These are phyloP conservation scores for Neurospora sp. DNA, from an alignment of 2,329 filamentous ascomycete genomes.

Conservation along the genomic window DNA sequence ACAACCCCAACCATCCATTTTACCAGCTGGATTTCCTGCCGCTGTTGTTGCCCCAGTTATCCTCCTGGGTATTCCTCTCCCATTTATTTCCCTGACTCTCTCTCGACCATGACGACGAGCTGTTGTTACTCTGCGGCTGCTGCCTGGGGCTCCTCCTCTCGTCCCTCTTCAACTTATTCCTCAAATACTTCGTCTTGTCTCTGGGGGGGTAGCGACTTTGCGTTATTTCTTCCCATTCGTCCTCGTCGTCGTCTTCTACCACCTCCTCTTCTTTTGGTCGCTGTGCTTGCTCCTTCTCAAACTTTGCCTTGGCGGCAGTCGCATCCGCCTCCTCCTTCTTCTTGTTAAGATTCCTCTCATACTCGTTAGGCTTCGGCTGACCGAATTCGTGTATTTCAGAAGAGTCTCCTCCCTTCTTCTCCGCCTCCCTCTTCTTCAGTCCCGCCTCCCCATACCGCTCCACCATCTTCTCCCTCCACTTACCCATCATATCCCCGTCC, in stretches of 20 bases:
- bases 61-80: not conserved
- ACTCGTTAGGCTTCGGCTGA: not conserved
- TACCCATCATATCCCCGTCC: constrained; percentile 5
- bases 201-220: not conserved
- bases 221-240: not conserved
- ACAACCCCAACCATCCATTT: not conserved
- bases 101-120: not conserved
- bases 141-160: not conserved
- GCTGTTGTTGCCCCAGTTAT: not conserved
- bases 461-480: not conserved
- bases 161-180: not conserved
- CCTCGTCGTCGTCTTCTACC: not conserved
- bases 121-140: not conserved
- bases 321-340: not conserved
- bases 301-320: not conserved
- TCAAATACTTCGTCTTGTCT: not conserved
- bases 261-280: not conserved
- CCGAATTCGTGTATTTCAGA: not conserved
- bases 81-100: not conserved
- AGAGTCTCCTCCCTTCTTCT: too few species aligned
- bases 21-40: not conserved
- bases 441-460: not conserved
- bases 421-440: not conserved
- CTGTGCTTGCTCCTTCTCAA: not conserved
- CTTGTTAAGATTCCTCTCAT: not conserved